Percentiles rank a stretch among this genome's conserved stretches.
Evolutionary conservation across 2,329 filamentous ascomycete species (phyloP).

Genomic region (Phialemoniopsis sp.): DNA sequence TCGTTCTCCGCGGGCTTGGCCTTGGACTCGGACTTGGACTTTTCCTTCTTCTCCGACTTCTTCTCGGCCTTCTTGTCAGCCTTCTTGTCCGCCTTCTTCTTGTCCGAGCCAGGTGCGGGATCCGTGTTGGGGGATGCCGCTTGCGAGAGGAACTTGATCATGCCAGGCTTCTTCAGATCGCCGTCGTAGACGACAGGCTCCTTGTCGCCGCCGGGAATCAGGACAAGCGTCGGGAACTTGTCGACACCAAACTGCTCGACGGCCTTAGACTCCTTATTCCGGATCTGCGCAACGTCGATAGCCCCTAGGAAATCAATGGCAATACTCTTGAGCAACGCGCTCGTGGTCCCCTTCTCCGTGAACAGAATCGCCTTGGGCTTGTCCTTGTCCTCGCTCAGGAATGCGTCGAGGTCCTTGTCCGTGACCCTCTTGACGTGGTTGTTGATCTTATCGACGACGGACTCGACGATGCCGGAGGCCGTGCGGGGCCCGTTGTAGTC

Average conservation of each 20-base stretch:
- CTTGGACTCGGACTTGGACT: slow-evolving; percentile 33
- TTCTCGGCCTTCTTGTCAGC: slow-evolving; percentile 39
- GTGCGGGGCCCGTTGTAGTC: slow-evolving; percentile 84
- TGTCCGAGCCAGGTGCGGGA: slow-evolving; percentile 50
- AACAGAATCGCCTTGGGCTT: slow-evolving; percentile 85
- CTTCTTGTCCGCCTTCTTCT: slow-evolving; percentile 38
- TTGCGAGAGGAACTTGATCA: slow-evolving; percentile 80
- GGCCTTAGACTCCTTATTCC: slow-evolving; percentile 71
- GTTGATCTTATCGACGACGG: slow-evolving; percentile 81
- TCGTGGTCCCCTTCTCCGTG: slow-evolving; percentile 87
- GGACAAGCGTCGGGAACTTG: slow-evolving; percentile 75
- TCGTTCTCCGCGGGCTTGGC: slow-evolving; percentile 22
- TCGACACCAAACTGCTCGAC: slow-evolving; percentile 72
- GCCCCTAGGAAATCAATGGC: slow-evolving; percentile 87
- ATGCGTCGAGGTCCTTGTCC: slow-evolving; percentile 74
- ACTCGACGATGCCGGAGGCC: slow-evolving; percentile 83
- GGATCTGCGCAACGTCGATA: slow-evolving; percentile 76
- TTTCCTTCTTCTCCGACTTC: slow-evolving; percentile 26
- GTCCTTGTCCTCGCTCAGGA: slow-evolving; percentile 63
- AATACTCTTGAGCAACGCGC: slow-evolving; percentile 74
- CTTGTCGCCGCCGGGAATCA: slow-evolving; percentile 68
- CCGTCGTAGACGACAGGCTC: slow-evolving; percentile 73
- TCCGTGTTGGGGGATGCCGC: slow-evolving; percentile 76
- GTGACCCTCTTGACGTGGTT: slow-evolving; percentile 83
- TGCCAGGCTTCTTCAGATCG: slow-evolving; percentile 77